Base-by-base conservation (phyloP, 164 flowering plant species). In the Taxillus chinensis region DNA sequence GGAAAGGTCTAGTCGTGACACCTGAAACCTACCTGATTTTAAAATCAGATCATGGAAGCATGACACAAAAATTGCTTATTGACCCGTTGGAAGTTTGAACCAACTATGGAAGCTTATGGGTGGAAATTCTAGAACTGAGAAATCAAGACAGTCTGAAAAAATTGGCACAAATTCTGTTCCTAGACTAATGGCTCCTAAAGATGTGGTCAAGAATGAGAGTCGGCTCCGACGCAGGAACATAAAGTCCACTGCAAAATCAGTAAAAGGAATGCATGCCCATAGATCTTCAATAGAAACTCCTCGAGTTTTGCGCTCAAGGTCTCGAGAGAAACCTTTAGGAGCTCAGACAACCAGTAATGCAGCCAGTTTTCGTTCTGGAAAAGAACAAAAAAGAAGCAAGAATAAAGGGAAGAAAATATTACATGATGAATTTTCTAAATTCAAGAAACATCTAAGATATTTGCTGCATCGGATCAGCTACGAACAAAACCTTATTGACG, bases 401-500 rank as follows among this genome's bases (percentile, higher is more conserved):
- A 78, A 65, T 62, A 73, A 60, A 63, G 71, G 4, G 56, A 67
- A 66, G 39, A 57, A 65, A 15, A 27, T 27, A 27, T 27, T 49
- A 53, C 68, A 38, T 55, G 77, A 79, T 67, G 82, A 80, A 61
- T 80, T 70, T 51, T 70, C 77, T 12, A 75, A 65, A 68, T 73
- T 70, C 45, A 75, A 70, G 63, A 71, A 14, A 6, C 80, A 71
- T 58, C 56, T 82, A 5, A 78, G 80, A 65, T 84, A 84, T 57
- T 64, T 80, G 14, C 67, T 82, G 45, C 71, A 78, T 43, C 74
- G 81, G 60, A 75, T 80, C 7, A 64, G 54, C 61, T 84, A 82
- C 68, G 96, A 92, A 74, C 85, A 78, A 65, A 86, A 68, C 73
- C 70, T 87, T 58, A 89, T 92, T 53, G 86, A 80, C 63, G 98